Base-by-base conservation (phyloP, 306 rosid genomes). In the Quercus aquifolioides region DNA sequence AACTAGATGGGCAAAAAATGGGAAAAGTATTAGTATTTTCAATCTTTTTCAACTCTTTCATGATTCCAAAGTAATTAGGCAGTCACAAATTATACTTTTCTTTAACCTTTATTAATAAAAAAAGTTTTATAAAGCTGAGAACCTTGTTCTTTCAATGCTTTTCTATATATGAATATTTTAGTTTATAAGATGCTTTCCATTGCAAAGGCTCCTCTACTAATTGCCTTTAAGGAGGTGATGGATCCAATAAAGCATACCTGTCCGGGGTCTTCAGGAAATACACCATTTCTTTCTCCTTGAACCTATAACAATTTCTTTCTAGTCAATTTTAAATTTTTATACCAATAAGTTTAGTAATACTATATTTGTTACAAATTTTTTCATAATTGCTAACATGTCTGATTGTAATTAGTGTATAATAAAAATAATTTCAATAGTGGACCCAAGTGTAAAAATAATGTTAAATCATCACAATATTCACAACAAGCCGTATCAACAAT, bases 231-330 rank as follows among this genome's bases (percentile, higher is more conserved):
- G 74, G 69, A 79, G 70, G 65, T 78, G 84, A 57, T 82, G 84
- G 90, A 87, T 84, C 88, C 90, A 84, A 84, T 84, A 87, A 87
- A 87, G 85, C 86, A 60, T 81, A 75, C 89, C 83, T 83, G 80
- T 83, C 85, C 82, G 78, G 76, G 79, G 80, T 85, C 87, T 83
- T 85, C 76, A 72, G 80, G 74, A 63, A 87, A 85, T 43, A 77
- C 81, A 74, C 81, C 70, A 59, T 73, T 79, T 68, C 79, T 63
- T 43, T 77, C 84, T 38, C 73, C 76, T 76, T 77, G 63, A 85
- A 82, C 78, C 84, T 80, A 35, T 58, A 38, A 59, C 73, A 49
- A 10, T 58, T 69, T 72, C 80, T 80, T 80, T 52, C 59, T 59
- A 79, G 67, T 80, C 79, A 78, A 57, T 78, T 72, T 77, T 74